Percentiles rank a stretch among this genome's conserved stretches.
These are phyloP conservation scores for Hsuehochloa calcarea DNA, from an alignment of 176 grass and related monocot species.

Conservation along the genomic window DNA sequence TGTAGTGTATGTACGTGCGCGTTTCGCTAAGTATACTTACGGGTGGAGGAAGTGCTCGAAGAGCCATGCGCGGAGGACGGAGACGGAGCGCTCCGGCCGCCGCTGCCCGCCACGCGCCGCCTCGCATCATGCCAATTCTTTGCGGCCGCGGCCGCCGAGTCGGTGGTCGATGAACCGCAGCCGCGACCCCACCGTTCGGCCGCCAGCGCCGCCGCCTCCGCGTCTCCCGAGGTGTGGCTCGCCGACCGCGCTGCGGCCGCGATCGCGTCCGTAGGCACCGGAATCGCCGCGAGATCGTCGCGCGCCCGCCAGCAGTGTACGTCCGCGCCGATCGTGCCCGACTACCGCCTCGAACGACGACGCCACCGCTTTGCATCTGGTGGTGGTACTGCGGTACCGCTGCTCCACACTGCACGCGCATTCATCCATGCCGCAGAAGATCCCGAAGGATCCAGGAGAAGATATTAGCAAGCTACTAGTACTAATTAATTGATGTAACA, in stretches of 20 bases:
- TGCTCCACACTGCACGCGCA: constrained; percentile 65
- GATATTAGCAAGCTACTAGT: neutral
- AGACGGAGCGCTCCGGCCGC: constrained; percentile 85
- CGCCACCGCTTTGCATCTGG: constrained; percentile 66
- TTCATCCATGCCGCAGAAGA: neutral
- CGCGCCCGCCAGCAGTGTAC: constrained; percentile 74
- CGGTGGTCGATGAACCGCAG: constrained; percentile 75
- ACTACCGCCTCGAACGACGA: constrained; percentile 59
- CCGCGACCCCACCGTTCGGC: constrained; percentile 46
- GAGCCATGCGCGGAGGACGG: constrained; percentile 81
- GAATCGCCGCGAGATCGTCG: constrained; percentile 87
- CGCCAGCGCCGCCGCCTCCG: constrained; percentile 27
- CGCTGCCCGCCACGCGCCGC: constrained; percentile 71
- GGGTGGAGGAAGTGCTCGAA: constrained; percentile 97
- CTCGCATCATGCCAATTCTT: constrained; percentile 71
- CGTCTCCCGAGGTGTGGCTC: constrained; percentile 61
- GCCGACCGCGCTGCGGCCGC: constrained; percentile 51
- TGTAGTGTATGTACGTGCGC: too few relatives aligned
- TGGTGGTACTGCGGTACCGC: constrained; percentile 81
- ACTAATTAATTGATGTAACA: neutral
- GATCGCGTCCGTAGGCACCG: constrained; percentile 77
- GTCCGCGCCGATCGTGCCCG: constrained; percentile 56
- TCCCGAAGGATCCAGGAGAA: neutral
- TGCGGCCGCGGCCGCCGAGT: constrained; percentile 75
- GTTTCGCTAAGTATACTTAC: constrained; percentile 21